Base-by-base conservation (phyloP, 345 rosid genomes). In the Syzygium grande region DNA sequence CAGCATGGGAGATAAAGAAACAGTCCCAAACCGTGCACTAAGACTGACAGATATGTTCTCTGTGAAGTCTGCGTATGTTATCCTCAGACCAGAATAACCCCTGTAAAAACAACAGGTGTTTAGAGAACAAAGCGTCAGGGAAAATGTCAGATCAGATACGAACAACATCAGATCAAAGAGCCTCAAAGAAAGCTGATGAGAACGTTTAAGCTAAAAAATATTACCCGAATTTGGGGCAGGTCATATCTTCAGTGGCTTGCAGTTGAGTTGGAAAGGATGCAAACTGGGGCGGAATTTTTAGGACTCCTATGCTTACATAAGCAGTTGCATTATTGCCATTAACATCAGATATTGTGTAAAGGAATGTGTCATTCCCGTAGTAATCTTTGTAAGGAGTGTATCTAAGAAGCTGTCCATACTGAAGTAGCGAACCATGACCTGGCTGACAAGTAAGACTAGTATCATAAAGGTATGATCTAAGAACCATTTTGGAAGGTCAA, bases 281-380 rank as follows among this genome's bases (percentile, higher is more conserved):
- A 88, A 98, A 96, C 91, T 93, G 97, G 52, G 99, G 99, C 38
- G 99, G 99, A 85, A 93, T 94, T 53, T 94, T 94, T 86, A 95
- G 94, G 46, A 98, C 88, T 49, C 89, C 87, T 58, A 96, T 93
- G 90, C 90, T 91, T 53, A 94, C 98, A 7, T 90, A 85, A 84
- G 96, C 96, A 53, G 94, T 87, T 80, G 94, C 98, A 59, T 93
- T 91, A 90, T 95, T 95, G 13, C 94, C 93, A 59, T 98, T 95
- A 23, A 92, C 90, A 90, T 96, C 98, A 29, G 92, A 89, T 84
- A 96, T 93, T 43, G 94, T 94, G 63, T 98, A 96, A 43, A 78
- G 54, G 89, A 96, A 95, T 17, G 95, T 91, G 87, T 98, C 99
- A 19, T 92, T 94, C 86, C 99, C 99, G 2, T 90, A 93, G 90